phyloP scores from a whole-genome alignment of 2,329 filamentous ascomycete genomes.

The Sporothrix dimorphospora region DNA sequence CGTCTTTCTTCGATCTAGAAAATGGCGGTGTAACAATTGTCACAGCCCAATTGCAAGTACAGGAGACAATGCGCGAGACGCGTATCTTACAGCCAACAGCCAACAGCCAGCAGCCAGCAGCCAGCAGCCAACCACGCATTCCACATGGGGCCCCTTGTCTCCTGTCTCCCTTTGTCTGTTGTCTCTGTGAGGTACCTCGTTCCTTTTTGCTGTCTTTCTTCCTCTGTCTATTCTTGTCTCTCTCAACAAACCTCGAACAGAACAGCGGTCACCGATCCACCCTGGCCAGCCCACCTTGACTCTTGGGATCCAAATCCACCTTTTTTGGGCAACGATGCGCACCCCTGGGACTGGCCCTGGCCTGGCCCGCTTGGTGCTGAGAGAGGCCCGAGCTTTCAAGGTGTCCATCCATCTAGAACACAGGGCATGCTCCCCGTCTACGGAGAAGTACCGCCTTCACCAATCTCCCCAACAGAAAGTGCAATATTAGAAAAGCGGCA shows the following conservation, averaged over 20 bases:
- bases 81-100: not conserved
- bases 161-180: not conserved
- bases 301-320: conserved; percentile 3
- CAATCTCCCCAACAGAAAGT: conserved; percentile 21
- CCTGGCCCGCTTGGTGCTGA: conserved; percentile 6
- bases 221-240: not conserved
- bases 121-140: conserved; percentile 6
- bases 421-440: not conserved
- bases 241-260: conserved; percentile 21
- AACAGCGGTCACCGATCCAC: conserved; percentile 22
- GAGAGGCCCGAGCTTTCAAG: conserved; percentile 18
- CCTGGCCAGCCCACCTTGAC: not conserved
- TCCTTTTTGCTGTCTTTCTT: not conserved
- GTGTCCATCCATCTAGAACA: not conserved
- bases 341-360: not conserved
- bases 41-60: not conserved
- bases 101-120: not conserved
- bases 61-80: not conserved
- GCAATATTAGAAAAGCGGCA: conserved; percentile 16
- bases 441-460: not conserved
- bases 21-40: conserved; percentile 21
- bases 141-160: not conserved
- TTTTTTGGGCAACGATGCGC: conserved; percentile 18
- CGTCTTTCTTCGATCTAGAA: not conserved
- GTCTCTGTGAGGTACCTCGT: not conserved